Evolutionary conservation across 352 stramenopile genomes (phyloP), one percentile per base, ranked within the genome.

Genomic region (Globisporangium abappressorium): DNA sequence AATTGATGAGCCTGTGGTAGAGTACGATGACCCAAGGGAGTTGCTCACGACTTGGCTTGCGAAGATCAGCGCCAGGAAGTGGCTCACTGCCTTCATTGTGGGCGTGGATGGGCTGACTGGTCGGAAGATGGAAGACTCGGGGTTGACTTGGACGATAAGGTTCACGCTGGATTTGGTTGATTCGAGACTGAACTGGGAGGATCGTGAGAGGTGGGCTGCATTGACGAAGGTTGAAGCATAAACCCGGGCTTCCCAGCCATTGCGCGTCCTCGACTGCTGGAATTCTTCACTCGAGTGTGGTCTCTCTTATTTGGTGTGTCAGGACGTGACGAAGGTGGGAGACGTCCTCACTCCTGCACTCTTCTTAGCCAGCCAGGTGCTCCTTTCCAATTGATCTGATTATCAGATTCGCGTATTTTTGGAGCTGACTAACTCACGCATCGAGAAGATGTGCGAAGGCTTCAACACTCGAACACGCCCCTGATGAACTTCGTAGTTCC

Each of bases 1-100:
- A 33, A 43, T 43, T 53, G 26, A 18, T 12, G 38, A n/a, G 65
- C 66, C 18, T 64, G 15, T 24, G 67, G 65, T 33, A 60, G 47
- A n/a, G 69, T 43, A 57, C n/a, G 51, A 57, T 2, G 51, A 33
- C 2, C n/a, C n/a, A 28, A 26, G 3, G 11, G 26, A 33, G n/a
- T 8, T 30, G 51, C n/a, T 57, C 51, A 57, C n/a, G n/a, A 30
- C 22, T 14, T 57, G 51, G 51, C 51, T 57, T 7, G 57, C 38
- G 15, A 78, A 34, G 24, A 78, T 33, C 26, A 75, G 54, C 53
- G 65, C 51, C 20, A 75, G 14, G 24, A 68, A 78, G 43, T 41
- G 61, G 41, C 51, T 70, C n/a, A 38, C 62, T 22, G 57, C 26
- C 66, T 36, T 68, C 72, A 78, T 78, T 56, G 15, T 75, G 15